These are phyloP conservation scores for Casuarina glauca DNA, from an alignment of 306 rosid genomes.

Conservation along the genomic window DNA sequence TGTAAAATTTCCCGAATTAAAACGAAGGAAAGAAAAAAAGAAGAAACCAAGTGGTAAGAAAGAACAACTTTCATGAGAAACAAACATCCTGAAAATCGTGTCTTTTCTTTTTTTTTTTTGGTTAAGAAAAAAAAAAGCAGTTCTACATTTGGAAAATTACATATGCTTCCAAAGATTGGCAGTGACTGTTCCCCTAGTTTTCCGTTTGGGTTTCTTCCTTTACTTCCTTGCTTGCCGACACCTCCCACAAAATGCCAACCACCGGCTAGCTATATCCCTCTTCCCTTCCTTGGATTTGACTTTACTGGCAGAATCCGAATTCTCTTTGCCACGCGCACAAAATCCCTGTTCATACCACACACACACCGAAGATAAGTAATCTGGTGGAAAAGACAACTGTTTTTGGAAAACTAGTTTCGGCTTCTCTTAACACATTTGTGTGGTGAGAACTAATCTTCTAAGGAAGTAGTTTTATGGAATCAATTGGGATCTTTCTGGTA, in stretches of 20 bases:
- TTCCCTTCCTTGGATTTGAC: constrained; percentile 53
- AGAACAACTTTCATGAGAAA: no score
- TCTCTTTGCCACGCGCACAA: constrained; percentile 85
- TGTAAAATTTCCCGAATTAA: no score
- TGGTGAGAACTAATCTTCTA: no score
- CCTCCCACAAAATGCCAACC: constrained; percentile 16
- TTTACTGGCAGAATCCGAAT: constrained; percentile 73
- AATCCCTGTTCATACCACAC: constrained; percentile 52
- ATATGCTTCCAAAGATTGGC: not conserved
- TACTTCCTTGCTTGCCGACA: constrained; percentile 27
- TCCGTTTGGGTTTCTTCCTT: constrained; percentile 9
- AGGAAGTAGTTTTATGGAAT: no score
- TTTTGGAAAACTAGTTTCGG: not conserved
- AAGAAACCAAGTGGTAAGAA: no score
- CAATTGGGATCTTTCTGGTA: no score
- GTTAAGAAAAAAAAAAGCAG: not conserved
- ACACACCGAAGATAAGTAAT: not conserved
- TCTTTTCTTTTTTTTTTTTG: no score
- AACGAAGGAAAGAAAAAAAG: no score
- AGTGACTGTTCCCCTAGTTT: not conserved
- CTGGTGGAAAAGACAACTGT: not conserved
- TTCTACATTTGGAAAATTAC: not conserved
- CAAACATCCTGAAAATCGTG: no score
- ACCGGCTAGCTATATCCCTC: constrained; percentile 20
- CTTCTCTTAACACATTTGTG: not conserved